Percentiles rank a stretch among this genome's conserved stretches.
Conservation (phyloP, 2,329 filamentous ascomycete genomes). For the Cyphellophora attinorum region DNA sequence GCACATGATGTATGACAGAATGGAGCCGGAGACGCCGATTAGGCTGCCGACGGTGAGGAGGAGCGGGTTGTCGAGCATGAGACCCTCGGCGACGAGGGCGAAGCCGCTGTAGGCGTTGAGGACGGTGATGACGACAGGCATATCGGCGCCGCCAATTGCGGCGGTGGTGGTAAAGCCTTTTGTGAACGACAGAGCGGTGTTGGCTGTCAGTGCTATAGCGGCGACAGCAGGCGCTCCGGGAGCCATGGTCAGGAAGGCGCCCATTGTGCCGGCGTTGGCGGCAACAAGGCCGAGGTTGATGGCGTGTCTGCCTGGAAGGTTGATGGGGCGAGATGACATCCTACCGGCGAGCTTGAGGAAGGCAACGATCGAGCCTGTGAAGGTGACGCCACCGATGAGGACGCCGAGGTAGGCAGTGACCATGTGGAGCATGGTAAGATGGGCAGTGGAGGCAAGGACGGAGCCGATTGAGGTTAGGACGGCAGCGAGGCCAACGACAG, state of each 20-base stretch:
- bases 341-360: slow-evolving; percentile 77
- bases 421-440: slow-evolving; percentile 69
- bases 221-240: slow-evolving; percentile 71
- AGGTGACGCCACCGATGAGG: slow-evolving; percentile 78
- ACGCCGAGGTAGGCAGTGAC: slow-evolving; percentile 81
- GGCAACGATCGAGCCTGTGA: slow-evolving; percentile 82
- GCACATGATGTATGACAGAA: slow-evolving; percentile 79
- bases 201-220: slow-evolving; percentile 66
- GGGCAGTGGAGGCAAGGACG: slow-evolving; percentile 62
- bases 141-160: slow-evolving; percentile 85
- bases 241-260: slow-evolving; percentile 70
- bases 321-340: slow-evolving; percentile 68
- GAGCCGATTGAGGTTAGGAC: slow-evolving; percentile 83
- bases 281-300: slow-evolving; percentile 68
- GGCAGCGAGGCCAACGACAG: slow-evolving; percentile 79
- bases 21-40: slow-evolving; percentile 81
- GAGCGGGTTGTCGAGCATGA: slow-evolving; percentile 83
- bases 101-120: slow-evolving; percentile 88
- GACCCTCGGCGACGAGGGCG: slow-evolving; percentile 77
- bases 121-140: slow-evolving; percentile 86
- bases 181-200: slow-evolving; percentile 66
- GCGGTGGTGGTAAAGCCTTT: slow-evolving; percentile 84
- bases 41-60: slow-evolving; percentile 77
- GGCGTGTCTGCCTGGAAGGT: slow-evolving; percentile 63
- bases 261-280: slow-evolving; percentile 73